A percentile compares a stretch with the other conserved stretches of the same genome.
These are phyloP conservation scores for Aspergillus ochraceus DNA, from an alignment of 2,329 filamentous ascomycete genomes.

Conservation along the genomic window DNA sequence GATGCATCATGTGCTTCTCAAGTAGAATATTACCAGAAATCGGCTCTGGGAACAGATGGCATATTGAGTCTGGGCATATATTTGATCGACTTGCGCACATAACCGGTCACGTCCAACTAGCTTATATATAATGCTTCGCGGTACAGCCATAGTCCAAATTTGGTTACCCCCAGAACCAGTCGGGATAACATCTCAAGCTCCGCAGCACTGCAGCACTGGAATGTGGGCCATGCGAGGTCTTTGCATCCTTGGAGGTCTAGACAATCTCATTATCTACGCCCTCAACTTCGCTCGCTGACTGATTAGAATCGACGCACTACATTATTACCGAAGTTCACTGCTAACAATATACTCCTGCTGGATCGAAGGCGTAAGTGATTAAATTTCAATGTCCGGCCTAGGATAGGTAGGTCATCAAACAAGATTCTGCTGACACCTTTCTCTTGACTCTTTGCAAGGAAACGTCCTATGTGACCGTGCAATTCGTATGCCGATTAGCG, in stretches of 20 bases:
- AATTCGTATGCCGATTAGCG: too few species aligned
- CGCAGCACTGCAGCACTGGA: conserved; percentile 1
- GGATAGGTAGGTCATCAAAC: neutral
- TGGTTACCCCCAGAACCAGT: neutral
- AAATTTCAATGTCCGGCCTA: neutral
- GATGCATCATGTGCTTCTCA: neutral
- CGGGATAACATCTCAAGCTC: neutral
- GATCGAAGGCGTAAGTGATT: neutral
- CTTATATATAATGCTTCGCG: neutral
- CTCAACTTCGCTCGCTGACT: neutral
- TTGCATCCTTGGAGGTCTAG: conserved; percentile 1
- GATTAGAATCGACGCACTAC: neutral
- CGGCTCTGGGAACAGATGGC: neutral
- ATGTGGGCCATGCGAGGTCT: conserved; percentile 4
- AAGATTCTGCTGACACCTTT: too few species aligned
- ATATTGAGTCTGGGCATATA: neutral
- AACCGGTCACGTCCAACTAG: neutral
- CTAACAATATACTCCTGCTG: neutral
- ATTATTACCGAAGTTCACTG: neutral
- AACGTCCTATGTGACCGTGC: too few species aligned
- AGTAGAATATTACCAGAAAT: neutral
- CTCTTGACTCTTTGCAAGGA: too few species aligned
- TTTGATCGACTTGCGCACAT: neutral
- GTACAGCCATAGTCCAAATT: neutral
- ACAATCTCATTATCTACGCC: neutral